These are phyloP conservation scores for Eucalyptus pauciflora DNA, from an alignment of 345 rosid species.

Conservation along the genomic window DNA sequence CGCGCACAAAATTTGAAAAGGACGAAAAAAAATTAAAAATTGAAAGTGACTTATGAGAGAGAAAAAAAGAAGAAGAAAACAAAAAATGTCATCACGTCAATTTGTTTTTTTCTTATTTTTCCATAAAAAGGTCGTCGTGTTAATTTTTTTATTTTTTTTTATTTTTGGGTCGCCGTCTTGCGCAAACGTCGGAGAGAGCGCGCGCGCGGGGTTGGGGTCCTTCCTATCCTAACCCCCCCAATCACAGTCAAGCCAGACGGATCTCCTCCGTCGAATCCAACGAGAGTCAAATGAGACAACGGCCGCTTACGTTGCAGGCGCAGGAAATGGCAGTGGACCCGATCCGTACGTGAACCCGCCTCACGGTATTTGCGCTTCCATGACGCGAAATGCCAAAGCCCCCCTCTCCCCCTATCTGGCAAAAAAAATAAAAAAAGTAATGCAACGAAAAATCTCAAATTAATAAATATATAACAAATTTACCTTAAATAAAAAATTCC, in stretches of 20 bases:
- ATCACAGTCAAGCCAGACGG: background rate
- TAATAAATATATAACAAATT: too few relatives aligned
- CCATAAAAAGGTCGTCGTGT: background rate
- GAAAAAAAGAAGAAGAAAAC: background rate
- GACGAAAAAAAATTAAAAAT: background rate
- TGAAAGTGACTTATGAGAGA: background rate
- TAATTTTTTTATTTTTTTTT: too few relatives aligned
- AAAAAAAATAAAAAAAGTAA: too few relatives aligned
- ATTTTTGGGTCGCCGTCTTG: background rate
- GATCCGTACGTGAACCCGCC: background rate
- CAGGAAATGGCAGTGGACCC: background rate
- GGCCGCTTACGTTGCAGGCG: background rate
- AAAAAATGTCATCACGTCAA: background rate
- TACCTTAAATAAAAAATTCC: too few relatives aligned
- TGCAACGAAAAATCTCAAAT: too few relatives aligned
- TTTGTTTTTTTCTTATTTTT: background rate
- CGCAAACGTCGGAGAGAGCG: background rate
- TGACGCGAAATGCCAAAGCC: background rate
- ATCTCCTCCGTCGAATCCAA: background rate
- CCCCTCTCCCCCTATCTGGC: background rate
- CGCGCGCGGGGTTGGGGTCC: background rate
- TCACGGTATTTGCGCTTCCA: background rate
- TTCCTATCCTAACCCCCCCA: accelerated
- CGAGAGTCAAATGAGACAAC: background rate
- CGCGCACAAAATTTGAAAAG: background rate